A percentile compares a stretch with the other conserved stretches of the same genome.
Evolutionary conservation across 164 flowering plant species (phyloP).

Genomic region (Vitis rotundifolia): DNA sequence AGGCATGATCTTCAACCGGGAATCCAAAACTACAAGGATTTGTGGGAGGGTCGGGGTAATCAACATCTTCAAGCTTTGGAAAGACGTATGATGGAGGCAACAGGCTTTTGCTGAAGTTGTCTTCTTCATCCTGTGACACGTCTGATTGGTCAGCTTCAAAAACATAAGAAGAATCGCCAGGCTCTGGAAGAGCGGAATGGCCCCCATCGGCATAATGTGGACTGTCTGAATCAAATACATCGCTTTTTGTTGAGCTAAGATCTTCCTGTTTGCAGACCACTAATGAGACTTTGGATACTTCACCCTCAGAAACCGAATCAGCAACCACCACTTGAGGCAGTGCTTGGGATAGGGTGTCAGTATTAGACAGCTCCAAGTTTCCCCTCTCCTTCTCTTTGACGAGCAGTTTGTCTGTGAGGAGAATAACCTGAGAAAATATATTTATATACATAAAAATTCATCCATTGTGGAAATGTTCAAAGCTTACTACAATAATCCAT

Average conservation of each 20-base stretch:
- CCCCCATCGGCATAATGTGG: slow-evolving; percentile 43
- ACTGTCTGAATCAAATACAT: slow-evolving; percentile 61
- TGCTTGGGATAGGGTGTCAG: slow-evolving; percentile 15
- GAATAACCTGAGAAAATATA: slow-evolving; percentile 38
- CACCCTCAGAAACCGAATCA: slow-evolving; percentile 29
- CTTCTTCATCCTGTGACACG: slow-evolving; percentile 49
- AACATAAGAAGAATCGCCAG: slow-evolving; percentile 31
- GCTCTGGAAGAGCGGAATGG: slow-evolving; percentile 30
- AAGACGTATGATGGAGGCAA: slow-evolving; percentile 34
- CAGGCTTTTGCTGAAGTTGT: slow-evolving; percentile 34
- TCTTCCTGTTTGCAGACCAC: slow-evolving; percentile 49
- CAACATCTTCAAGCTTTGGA: slow-evolving; percentile 50
- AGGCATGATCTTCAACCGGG: slow-evolving; percentile 57
- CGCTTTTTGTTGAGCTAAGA: slow-evolving; percentile 56
- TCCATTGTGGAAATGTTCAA: background rate
- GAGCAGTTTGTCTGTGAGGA: slow-evolving; percentile 45
- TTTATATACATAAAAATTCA: too few relatives aligned
- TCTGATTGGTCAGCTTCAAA: slow-evolving; percentile 46
- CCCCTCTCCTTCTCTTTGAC: slow-evolving; percentile 37
- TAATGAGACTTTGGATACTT: slow-evolving; percentile 27
- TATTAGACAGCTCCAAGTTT: slow-evolving; percentile 24
- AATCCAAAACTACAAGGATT: slow-evolving; percentile 49
- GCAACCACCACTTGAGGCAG: slow-evolving; percentile 20
- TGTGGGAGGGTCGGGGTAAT: slow-evolving; percentile 38
- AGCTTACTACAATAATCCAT: background rate